Evolutionary conservation across 495 filamentous ascomycete genomes (phyloP), one percentile per base, ranked within the genome.

Genomic region (Daldinia childiae): DNA sequence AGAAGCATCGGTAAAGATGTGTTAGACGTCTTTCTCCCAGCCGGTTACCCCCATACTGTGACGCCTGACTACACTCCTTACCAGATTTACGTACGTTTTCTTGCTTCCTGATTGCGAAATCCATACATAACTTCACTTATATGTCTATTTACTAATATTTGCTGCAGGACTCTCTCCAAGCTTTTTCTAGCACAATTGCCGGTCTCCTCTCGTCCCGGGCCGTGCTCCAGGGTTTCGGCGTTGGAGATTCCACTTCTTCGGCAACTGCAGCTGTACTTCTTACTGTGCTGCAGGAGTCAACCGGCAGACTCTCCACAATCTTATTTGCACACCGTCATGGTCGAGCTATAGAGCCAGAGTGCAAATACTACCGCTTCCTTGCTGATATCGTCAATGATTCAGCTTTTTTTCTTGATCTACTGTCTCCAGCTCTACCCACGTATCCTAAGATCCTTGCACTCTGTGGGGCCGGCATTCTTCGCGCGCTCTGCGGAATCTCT

Each of bases 331-430:
- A 97, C 77, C 84, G 88, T 43, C 86, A 94, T 59, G 95, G 95
- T 62, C 91, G 90, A 51, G 88, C 93, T n/a, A 89, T 98, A 19
- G 93, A 97, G 77, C 92, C 94, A 2, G 95, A 98, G 78, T 97
- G 93, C 84, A 98, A 98, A 74, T 93, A 88, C 82, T 98, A 97
- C 80, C 89, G 95, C 6, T 89, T 98, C 50, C 83, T 91, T 6
- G 95, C 95, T 11, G 95, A 98, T 78, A 83, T 98, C 29, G 92
- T 98, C 83, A 98, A 98, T 79, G 95, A 98, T 78, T 81, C 89
- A 17, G 94, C 93, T 41, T 93, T 97, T 87, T 83, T 98, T 29
- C 84, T 98, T 15, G 95, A 98, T 77, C 91, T 93, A 74, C 83
- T 97, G 7, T 95, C 92, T 3, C 94, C 94, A 0, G 89, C 88